Conservation (phyloP, 129 eudicot species). For the Ambrosia artemisiifolia region DNA sequence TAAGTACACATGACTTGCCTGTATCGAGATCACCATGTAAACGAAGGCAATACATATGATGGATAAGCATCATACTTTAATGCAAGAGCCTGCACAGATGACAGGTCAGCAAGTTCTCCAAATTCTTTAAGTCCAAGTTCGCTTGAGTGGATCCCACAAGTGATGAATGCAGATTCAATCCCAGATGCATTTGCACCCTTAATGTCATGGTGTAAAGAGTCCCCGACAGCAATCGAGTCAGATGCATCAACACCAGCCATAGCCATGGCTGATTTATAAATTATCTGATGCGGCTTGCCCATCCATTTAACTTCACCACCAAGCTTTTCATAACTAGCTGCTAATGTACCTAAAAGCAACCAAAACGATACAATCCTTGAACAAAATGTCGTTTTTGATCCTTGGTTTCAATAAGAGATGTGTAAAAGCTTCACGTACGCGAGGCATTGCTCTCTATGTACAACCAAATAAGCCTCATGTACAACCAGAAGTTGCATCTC, state of each 20-base stretch:
- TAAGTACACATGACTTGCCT: not conserved
- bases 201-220: constrained; percentile 91
- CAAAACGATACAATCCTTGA: not conserved
- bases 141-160: constrained; percentile 81
- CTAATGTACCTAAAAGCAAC: constrained; percentile 60
- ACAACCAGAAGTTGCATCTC: too few species aligned
- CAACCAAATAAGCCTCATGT: too few species aligned
- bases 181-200: constrained; percentile 94
- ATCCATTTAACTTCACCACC: constrained; percentile 97
- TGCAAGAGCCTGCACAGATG: constrained; percentile 58
- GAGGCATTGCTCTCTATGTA: too few species aligned
- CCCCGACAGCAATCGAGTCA: constrained; percentile 89
- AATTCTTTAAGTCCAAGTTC: constrained; percentile 69
- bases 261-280: constrained; percentile 72
- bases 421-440: too few species aligned
- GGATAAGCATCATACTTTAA: constrained; percentile 65
- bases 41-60: constrained; percentile 65
- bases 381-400: not conserved
- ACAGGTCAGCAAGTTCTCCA: constrained; percentile 55
- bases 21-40: constrained; percentile 53
- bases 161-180: constrained; percentile 59
- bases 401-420: too few species aligned
- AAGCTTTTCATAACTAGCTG: constrained; percentile 73
- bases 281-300: constrained; percentile 71
- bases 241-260: constrained; percentile 75